Evolutionary conservation across 257 asterid genomes (phyloP), one percentile per base, ranked within the genome.

Genomic region (Jacaranda mimosifolia): DNA sequence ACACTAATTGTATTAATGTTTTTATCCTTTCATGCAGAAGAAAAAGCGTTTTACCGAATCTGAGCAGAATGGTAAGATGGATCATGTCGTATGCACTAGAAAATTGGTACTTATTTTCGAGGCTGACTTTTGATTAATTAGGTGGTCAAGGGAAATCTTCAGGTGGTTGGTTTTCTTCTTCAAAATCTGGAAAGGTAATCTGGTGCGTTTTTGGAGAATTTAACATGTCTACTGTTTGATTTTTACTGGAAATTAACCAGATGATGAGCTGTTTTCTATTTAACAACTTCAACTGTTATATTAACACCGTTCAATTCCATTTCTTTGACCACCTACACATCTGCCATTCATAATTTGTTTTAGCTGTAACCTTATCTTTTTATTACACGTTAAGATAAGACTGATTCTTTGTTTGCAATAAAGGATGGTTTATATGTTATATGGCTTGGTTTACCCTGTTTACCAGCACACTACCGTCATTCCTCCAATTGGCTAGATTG

Each of bases 131-230:
- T 63, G 56, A 43, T 76, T 63, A 62, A 73, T 72, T 83, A 89
- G 96, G 88, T 53, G 69, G 45, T 77, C 77, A 74, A 71, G 60
- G 81, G 84, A 90, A 84, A 72, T 68, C 87, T 78, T 81, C 97
- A 74, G 83, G 86, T 77, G 65, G 81, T 79, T 92, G 97, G 98
- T 91, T 92, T 85, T 76, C 89, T 57, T 83, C 91, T 52, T 60
- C 94, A 52, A 88, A 87, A 83, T 82, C 97, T 18, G 81, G 88
- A 53, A 92, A 89, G 86, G 98, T 91, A 71, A 51, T 52, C 17
- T 68, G 53, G 58, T n/a, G 13, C 42, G 42, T 74, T 39, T 39
- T 15, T 38, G 38, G 43, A 48, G 4, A 46, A 13, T 26, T 39
- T 21, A 15, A 9, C 66, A 52, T 9, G 52, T 53, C 52, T n/a